Base-by-base conservation (phyloP, 2,329 filamentous ascomycete genomes). In the Zymoseptoria brevis region DNA sequence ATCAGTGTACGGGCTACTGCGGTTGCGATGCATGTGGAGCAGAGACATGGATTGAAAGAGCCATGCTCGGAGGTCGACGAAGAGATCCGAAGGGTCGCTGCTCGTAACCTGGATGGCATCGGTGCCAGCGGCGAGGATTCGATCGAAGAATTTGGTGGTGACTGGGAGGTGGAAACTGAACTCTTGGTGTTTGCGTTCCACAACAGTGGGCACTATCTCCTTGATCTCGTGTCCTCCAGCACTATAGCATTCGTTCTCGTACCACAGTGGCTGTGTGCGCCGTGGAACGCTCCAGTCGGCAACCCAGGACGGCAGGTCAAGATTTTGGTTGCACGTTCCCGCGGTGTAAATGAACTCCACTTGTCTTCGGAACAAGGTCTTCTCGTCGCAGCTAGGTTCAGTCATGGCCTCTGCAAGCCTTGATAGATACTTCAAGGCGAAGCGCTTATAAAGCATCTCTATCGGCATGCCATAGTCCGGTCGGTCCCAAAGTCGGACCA, bases 231-330 rank as follows among this genome's bases (percentile, higher is more conserved):
- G 41, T 19, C 61, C 63, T 21, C 63, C 63, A 55, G 61, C 61
- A 21, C 48, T 54, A 41, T 65, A 65, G 54, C 57, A 63, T 24
- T 53, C 53, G 9, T 56, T 57, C 13, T 54, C 56, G 11, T 63
- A 57, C 63, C 63, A 65, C 6, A 65, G 50, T 3, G 63, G 61
- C 13, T 57, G 59, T 1, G 59, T 59, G 52, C 63, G 58, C 63
- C 63, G 62, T 5, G 63, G 57, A 7, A 63, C 35, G 2, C 58
- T 60, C 63, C 61, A 65, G 21, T 64, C 63, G 8, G 63, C 61
- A 1, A 55, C 54, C 59, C 59, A 64, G 8, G 63, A 64, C 6
- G 63, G 61, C 16, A 65, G 41, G 16, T 59, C 50, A n/a, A 65
- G 55, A 22, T 22, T 21, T 49, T 65, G 63, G 50, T 63, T 63